Base-by-base conservation (phyloP, 2,329 filamentous ascomycete species). In the Ceratocystis ficicola region DNA sequence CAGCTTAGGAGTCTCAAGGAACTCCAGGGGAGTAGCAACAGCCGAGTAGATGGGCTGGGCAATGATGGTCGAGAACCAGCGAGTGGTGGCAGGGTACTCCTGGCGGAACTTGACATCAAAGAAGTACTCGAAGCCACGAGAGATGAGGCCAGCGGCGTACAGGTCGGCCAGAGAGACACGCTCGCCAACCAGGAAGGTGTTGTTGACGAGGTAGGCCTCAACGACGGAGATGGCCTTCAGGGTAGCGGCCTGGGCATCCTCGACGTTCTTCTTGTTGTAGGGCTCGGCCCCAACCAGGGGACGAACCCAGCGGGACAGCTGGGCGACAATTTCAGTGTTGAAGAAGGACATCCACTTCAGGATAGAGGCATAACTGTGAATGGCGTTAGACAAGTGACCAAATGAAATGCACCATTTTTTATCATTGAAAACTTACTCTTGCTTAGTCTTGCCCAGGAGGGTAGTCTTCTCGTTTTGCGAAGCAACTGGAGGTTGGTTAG, bases 401-500 rank as follows among this genome's bases (percentile, higher is more conserved):
- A 41, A 7, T 46, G 30, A 22, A 55, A 15, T 5, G n/a, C n/a
- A 17, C 36, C 1, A 32, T 3, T 50, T 59, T 41, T 15, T 10
- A 41, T 41, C 15, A n/a, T 59, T n/a, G 48, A 15, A 2, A 28
- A 76, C 82, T 76, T 80, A 91, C 86, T 99, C 94, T 83, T 99
- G 93, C 88, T 99, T 99, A 81, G 92, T 99, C 88, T 97, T 97
- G 76, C 94, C 94, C 73, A 99, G 86, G 71, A 99, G 91, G 72
- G 91, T 95, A 73, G 94, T 99, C 88, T 97, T 97, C 87, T 97
- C 94, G 79, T 99, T 99, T 82, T 99, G 94, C 73, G 94, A 97
- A 74, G 94, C 91, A 77, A 99, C 94, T 97, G 75, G 69, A 68
- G 44, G 41, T 28, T 63, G 60, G 66, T 66, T 66, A 64, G 65